Evolutionary conservation across 2,329 filamentous ascomycete genomes (phyloP).

Genomic region (Aspergillus sergii): DNA sequence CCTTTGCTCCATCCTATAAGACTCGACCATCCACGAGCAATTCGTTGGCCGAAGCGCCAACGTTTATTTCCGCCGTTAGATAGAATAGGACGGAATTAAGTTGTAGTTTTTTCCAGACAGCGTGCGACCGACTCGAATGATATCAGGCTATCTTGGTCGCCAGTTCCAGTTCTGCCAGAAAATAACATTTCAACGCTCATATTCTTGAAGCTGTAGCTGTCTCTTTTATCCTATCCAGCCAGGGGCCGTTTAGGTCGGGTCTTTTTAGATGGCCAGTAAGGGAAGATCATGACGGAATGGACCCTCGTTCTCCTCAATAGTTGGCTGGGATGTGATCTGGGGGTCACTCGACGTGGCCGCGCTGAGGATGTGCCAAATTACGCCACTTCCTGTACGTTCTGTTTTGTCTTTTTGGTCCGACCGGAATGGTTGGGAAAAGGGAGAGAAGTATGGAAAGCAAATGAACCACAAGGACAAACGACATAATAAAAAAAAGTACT

Average conservation of each 20-base stretch:
- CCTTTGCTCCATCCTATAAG: neutral
- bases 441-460: neutral
- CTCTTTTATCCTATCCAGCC: neutral
- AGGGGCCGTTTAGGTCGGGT: constrained; percentile 4
- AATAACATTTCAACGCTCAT: neutral
- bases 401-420: constrained; percentile 14
- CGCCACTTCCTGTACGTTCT: constrained; percentile 18
- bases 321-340: constrained; percentile 22
- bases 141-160: neutral
- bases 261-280: constrained; percentile 12
- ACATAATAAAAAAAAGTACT: neutral
- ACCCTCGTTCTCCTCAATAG: constrained; percentile 14
- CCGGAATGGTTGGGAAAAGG: constrained; percentile 1
- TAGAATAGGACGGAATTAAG: neutral
- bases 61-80: neutral
- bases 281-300: constrained; percentile 12
- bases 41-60: constrained; percentile 4
- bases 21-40: neutral
- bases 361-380: constrained; percentile 28
- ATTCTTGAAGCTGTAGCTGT: neutral
- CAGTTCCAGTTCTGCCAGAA: neutral
- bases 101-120: neutral
- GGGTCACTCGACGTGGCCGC: constrained; percentile 36
- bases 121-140: neutral
- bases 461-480: neutral